Percentiles rank a stretch among this genome's conserved stretches.
These are phyloP conservation scores for Neurospora sp. DNA, from an alignment of 495 filamentous ascomycete species.

Conservation along the genomic window DNA sequence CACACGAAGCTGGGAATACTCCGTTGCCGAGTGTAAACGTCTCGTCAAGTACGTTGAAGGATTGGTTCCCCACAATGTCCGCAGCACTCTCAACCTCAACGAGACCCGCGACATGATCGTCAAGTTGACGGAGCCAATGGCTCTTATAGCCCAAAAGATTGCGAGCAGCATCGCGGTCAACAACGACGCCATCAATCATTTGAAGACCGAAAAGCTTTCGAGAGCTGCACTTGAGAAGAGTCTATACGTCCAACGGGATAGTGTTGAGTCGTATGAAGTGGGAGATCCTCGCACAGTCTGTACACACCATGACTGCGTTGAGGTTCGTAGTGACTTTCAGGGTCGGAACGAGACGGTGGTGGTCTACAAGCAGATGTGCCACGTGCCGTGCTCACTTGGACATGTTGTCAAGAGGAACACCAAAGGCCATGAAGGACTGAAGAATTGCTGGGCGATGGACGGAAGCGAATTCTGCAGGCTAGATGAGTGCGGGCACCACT, in stretches of 20 bases:
- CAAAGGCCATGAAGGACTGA: conserved; percentile 2
- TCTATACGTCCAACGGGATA: conserved; percentile 11
- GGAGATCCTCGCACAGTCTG: conserved; percentile 5
- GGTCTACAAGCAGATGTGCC: conserved; percentile 1
- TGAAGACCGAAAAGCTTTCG: conserved; percentile 1
- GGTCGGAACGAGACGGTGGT: conserved; percentile 3
- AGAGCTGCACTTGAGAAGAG: conserved; percentile 12
- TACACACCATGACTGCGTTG: conserved; percentile 5
- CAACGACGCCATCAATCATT: conserved; percentile 11
- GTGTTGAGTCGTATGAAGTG: conserved; percentile 5
- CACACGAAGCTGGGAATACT: conserved; percentile 28
- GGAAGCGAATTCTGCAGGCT: background rate
- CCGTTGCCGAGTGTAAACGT: conserved; percentile 13
- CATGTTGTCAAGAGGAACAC: conserved; percentile 4
- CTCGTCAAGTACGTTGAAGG: too few species aligned
- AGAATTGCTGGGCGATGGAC: background rate
- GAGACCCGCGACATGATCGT: conserved; percentile 26
- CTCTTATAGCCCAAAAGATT: conserved; percentile 26
- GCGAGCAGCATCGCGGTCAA: conserved; percentile 19
- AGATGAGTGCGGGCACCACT: background rate
- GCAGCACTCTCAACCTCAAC: conserved; percentile 31
- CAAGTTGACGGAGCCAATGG: conserved; percentile 29
- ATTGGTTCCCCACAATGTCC: conserved; percentile 5
- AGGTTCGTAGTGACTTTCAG: conserved; percentile 3
- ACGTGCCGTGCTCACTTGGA: too few species aligned